Evolutionary conservation across 371 early-diverging fungal species (phyloP).

Genomic region (Mycotypha africana): DNA sequence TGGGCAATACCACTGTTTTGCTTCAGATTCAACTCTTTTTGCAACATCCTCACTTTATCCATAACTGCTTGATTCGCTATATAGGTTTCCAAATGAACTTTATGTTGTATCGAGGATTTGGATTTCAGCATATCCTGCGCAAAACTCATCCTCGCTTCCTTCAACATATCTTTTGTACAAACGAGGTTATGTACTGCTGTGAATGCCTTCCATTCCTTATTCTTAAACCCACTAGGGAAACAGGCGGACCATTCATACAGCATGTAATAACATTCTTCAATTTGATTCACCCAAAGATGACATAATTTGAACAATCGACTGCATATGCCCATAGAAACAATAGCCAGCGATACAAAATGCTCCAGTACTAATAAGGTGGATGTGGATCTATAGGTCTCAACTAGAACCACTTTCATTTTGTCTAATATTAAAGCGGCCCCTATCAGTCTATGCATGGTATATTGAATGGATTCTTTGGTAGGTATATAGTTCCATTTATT

Average conservation of each 20-base stretch:
- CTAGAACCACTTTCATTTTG: slow-evolving; percentile 20
- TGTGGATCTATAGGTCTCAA: slow-evolving; percentile 31
- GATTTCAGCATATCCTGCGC: slow-evolving; percentile 1
- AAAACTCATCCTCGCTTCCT: slow-evolving; percentile 2
- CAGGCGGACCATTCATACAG: slow-evolving; percentile 24
- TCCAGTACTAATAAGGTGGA: slow-evolving; percentile 25
- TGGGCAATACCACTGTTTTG: neutral
- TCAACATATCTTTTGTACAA: slow-evolving; percentile 10
- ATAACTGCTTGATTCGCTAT: slow-evolving; percentile 10
- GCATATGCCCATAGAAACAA: slow-evolving; percentile 30
- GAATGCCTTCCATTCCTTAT: slow-evolving; percentile 12
- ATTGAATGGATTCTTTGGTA: slow-evolving; percentile 29
- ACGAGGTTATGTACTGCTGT: neutral
- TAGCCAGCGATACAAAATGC: slow-evolving; percentile 31
- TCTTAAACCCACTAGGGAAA: slow-evolving; percentile 30
- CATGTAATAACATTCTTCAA: slow-evolving; percentile 32
- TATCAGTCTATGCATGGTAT: slow-evolving; percentile 33
- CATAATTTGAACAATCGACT: slow-evolving; percentile 28
- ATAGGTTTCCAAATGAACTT: slow-evolving; percentile 16
- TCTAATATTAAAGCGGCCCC: slow-evolving; percentile 29
- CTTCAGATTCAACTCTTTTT: slow-evolving; percentile 2
- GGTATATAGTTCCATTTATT: slow-evolving; percentile 29
- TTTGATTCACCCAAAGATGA: slow-evolving; percentile 20
- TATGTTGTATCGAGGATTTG: slow-evolving; percentile 9
- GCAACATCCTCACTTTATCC: slow-evolving; percentile 8